Evolutionary conservation across 2,329 filamentous ascomycete genomes (phyloP).

Genomic region (Aspergillus tanneri): DNA sequence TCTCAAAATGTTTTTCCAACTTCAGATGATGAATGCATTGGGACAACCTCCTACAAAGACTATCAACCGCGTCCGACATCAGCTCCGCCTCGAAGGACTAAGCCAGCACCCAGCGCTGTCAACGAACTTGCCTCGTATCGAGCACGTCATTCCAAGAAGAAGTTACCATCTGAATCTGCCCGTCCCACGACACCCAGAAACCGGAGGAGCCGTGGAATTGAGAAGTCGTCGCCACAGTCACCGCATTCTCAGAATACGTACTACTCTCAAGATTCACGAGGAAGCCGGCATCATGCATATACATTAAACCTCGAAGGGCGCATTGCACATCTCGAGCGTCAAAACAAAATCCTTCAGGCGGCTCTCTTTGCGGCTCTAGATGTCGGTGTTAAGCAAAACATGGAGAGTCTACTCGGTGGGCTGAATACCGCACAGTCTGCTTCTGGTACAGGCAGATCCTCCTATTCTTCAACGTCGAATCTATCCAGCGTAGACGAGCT

Average conservation of each 20-base stretch:
- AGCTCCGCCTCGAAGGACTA: slow-evolving; percentile 14
- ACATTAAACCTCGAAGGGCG: slow-evolving; percentile 36
- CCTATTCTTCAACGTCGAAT: slow-evolving; percentile 21
- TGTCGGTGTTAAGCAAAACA: slow-evolving; percentile 34
- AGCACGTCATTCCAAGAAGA: slow-evolving; percentile 10
- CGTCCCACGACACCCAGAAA: slow-evolving; percentile 27
- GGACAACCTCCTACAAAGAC: slow-evolving; percentile 11
- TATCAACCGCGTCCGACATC: slow-evolving; percentile 9
- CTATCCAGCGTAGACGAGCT: slow-evolving; percentile 18
- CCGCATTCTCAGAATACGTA: slow-evolving; percentile 24
- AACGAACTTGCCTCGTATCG: slow-evolving; percentile 8
- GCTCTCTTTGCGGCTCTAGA: slow-evolving; percentile 43
- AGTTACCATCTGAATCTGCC: slow-evolving; percentile 8
- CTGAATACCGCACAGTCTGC: slow-evolving; percentile 22
- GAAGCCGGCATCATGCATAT: slow-evolving; percentile 18
- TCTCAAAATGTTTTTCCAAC: slow-evolving; percentile 40
- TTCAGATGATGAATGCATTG: slow-evolving; percentile 41
- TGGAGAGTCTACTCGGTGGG: slow-evolving; percentile 27
- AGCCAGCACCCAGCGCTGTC: slow-evolving; percentile 10
- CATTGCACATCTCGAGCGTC: slow-evolving; percentile 41
- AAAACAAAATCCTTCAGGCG: slow-evolving; percentile 45
- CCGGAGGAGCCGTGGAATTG: slow-evolving; percentile 18
- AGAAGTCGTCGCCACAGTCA: slow-evolving; percentile 26
- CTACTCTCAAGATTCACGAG: slow-evolving; percentile 22
- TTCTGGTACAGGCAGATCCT: slow-evolving; percentile 15